Conservation (phyloP, 2,329 filamentous ascomycete species). For the Sclerotinia spermophila region DNA sequence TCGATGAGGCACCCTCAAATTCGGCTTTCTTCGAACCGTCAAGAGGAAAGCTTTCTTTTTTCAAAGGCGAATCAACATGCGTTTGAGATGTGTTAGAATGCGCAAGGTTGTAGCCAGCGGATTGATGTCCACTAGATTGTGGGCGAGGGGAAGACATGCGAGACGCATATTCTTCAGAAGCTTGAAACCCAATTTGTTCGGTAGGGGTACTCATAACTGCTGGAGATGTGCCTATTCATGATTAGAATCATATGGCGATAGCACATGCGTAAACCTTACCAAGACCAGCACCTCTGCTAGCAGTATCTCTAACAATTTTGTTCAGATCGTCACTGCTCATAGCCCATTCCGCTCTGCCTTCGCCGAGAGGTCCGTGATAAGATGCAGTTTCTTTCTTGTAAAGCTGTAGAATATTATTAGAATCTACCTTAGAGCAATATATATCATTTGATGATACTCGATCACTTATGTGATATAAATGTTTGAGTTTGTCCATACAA, state of each 20-base stretch:
- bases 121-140: conserved; percentile 36
- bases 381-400: conserved; percentile 64
- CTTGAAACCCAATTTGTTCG: conserved; percentile 86
- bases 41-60: conserved; percentile 46
- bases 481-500: not conserved
- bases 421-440: not conserved
- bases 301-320: conserved; percentile 75
- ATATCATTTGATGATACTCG: not conserved
- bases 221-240: conserved; percentile 56
- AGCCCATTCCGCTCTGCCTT: conserved; percentile 65
- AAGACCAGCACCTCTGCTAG: conserved; percentile 49
- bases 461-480: not conserved
- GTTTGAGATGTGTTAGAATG: conserved; percentile 45
- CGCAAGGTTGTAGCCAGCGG: conserved; percentile 37
- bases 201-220: conserved; percentile 72
- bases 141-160: conserved; percentile 69
- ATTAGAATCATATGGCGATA: conserved; percentile 31
- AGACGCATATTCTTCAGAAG: conserved; percentile 77
- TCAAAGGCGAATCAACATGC: conserved; percentile 38
- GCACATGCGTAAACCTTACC: conserved; percentile 43
- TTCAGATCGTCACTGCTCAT: conserved; percentile 88
- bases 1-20: conserved; percentile 40
- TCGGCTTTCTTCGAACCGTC: conserved; percentile 28
- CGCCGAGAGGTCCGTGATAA: conserved; percentile 45
- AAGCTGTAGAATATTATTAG: conserved; percentile 37